Evolutionary conservation across 1,284 basidiomycete genomes (phyloP), one percentile per base, ranked within the genome.

Genomic region (Trametes pubescens): DNA sequence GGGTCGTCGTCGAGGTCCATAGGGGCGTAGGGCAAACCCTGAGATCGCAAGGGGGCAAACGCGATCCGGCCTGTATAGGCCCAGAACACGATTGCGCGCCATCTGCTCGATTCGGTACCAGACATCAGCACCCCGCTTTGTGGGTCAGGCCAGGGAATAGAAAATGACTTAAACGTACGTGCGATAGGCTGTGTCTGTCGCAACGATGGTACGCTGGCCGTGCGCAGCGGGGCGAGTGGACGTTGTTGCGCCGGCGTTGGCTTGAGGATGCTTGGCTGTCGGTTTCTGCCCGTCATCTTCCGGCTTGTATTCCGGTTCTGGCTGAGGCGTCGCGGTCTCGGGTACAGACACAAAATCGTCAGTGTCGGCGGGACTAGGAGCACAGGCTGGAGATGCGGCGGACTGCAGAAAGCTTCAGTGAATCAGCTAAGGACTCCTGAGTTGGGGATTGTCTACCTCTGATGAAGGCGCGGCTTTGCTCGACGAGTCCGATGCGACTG

Each of bases 31-130:
- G 46, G 29, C n/a, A 62, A 26, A 2, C 62, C 56, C 21, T 67
- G 64, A 2, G 69, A 73, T 32, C 38, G 62, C 24, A 75, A 62
- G 0, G 69, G 71, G 1, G 65, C 60, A 46, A 74, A 73, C 3
- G 56, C 34, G 22, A 73, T 55, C 18, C 62, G 57, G 4, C 66
- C 62, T 1, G 71, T 71, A 38, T 71, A 72, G 6, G 71, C 40
- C 44, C 69, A 73, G 57, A 69, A 69, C 6, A 73, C 46, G 34
- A 71, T 54, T 1, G 62, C 53, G 21, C 68, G 66, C 67, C 68
- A 71, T 2, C 73, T 75, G 55, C 14, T 10, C 34, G 16, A 10
- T 11, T 38, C 14, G 14, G 29, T 32, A 38, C 32, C 2, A 47
- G 22, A 13, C 16, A 22, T 64, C n/a, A 47, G 34, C 34, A 38